Conservation (phyloP, 2,329 filamentous ascomycete species). For the Moelleriella libera region DNA sequence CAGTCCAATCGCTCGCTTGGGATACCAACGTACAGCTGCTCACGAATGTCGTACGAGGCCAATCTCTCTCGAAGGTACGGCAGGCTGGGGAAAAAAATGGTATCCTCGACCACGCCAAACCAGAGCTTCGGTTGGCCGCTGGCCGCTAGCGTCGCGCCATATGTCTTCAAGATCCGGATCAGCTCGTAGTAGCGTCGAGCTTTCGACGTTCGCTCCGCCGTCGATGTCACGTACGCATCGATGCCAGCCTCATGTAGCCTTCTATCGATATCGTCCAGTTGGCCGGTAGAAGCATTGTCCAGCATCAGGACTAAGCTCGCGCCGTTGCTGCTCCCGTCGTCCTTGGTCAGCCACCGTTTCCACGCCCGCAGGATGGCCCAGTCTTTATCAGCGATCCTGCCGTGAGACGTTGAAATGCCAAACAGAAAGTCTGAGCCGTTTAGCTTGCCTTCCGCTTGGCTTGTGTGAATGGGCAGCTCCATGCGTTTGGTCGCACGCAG, state of each 20-base stretch:
- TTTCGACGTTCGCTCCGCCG: conserved; percentile 15
- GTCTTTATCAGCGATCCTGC: conserved; percentile 22
- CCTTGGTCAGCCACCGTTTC: conserved; percentile 30
- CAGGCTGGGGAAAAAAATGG: conserved; percentile 30
- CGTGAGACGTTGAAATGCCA: conserved; percentile 27
- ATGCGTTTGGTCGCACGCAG: conserved; percentile 16
- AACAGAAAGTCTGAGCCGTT: conserved; percentile 28
- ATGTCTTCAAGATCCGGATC: conserved; percentile 17
- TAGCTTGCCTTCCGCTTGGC: conserved; percentile 15
- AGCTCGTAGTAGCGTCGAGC: conserved; percentile 24
- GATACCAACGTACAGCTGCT: conserved; percentile 25
- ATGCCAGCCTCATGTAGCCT: conserved; percentile 22
- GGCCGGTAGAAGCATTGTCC: conserved; percentile 19
- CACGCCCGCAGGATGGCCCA: conserved; percentile 25
- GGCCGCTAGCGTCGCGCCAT: conserved; percentile 17
- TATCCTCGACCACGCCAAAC: conserved; percentile 30
- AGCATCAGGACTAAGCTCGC: conserved; percentile 26
- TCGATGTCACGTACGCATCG: conserved; percentile 20
- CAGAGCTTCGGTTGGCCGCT: conserved; percentile 23
- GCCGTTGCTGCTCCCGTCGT: conserved; percentile 24
- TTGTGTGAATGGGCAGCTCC: conserved; percentile 17
- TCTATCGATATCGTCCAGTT: conserved; percentile 16
- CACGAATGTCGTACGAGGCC: conserved; percentile 15
- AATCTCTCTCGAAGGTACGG: conserved; percentile 22
- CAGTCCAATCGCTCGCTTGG: conserved; percentile 30